A percentile compares a stretch with the other conserved stretches of the same genome.
phyloP scores from a whole-genome alignment of 1,139 yeast genomes.

The Candida sp. region DNA sequence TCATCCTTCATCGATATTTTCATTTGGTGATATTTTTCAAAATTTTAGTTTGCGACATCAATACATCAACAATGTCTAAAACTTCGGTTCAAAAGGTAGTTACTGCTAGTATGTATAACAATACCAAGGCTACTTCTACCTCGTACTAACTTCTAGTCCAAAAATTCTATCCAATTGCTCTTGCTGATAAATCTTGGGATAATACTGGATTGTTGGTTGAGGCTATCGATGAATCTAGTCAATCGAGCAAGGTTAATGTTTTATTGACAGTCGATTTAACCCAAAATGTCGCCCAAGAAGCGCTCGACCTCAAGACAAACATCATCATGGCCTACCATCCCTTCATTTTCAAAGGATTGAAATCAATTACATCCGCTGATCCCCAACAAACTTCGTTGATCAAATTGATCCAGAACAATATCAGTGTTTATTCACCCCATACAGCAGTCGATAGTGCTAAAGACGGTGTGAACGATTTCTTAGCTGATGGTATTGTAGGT shows the following conservation, averaged over 20 bases:
- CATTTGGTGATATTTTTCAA: too few species aligned
- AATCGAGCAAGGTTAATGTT: slow-evolving; percentile 33
- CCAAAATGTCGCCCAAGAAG: slow-evolving; percentile 81
- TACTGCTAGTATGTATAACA: slow-evolving; percentile 33
- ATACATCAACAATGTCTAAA: slow-evolving; percentile 22
- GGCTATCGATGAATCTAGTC: slow-evolving; percentile 22
- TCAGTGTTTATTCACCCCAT: slow-evolving; percentile 93
- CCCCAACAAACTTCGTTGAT: slow-evolving; percentile 82
- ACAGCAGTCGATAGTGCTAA: slow-evolving; percentile 92
- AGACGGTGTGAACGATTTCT: slow-evolving; percentile 94
- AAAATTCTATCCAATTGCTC: slow-evolving; percentile 62
- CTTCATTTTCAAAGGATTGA: slow-evolving; percentile 86
- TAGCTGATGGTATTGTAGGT: slow-evolving; percentile 58
- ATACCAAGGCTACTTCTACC: background rate
- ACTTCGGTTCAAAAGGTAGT: slow-evolving; percentile 45
- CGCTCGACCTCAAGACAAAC: slow-evolving; percentile 48
- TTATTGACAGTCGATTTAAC: slow-evolving; percentile 85
- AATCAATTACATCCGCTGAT: slow-evolving; percentile 62
- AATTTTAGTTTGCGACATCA: too few species aligned
- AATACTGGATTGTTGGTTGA: slow-evolving; percentile 88
- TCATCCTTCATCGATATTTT: too few species aligned
- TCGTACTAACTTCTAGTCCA: slow-evolving; percentile 42
- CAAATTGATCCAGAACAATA: slow-evolving; percentile 66
- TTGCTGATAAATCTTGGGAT: slow-evolving; percentile 92
- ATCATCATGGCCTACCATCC: slow-evolving; percentile 91